Base-by-base conservation (phyloP, 441 rosid species). In the Rhodomyrtus psidioides region DNA sequence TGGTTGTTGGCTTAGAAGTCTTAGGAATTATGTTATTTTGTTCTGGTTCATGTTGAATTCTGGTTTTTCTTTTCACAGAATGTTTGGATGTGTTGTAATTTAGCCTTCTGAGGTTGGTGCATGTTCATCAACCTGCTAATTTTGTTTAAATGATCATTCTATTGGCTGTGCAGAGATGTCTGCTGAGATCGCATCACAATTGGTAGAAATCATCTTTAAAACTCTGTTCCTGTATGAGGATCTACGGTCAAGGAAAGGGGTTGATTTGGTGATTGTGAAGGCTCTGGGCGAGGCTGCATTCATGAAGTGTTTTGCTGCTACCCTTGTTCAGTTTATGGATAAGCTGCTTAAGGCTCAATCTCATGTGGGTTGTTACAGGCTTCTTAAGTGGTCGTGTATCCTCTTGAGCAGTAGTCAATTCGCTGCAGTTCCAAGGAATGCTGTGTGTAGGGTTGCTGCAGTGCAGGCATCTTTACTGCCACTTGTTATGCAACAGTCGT, bases 321-420 rank as follows among this genome's bases (percentile, higher is more conserved):
- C 91, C 27, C 97, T 98, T 90, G 98, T 98, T 83, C 98, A 95
- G 92, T 89, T 88, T 76, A 95, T 95, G 98, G 99, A 98, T 74
- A 98, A 89, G 94, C 96, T 93, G 89, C 89, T 87, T 53, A 95
- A 95, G 89, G 88, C 87, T 84, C 91, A 91, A 39, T 91, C 96
- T 44, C 93, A 88, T 83, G 91, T 92, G 9, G 95, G 96, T 82
- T 93, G 98, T 91, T 91, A 91, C 86, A 92, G 94, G 91, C 94
- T 98, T 75, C 94, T 98, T 86, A 89, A 92, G 57, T 98, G 99
- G 99, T 95, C 99, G 9, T 94, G 98, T 84, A 92, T 98, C 86
- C 93, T 98, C 53, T 90, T 98, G 87, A 90, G 87, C 62, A 92
- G 90, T 86, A 95, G 98, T 89, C 94, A 94, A 83, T 98, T 98